Evolutionary conservation across 345 rosid genomes (phyloP).

Genomic region (Punica granatum): DNA sequence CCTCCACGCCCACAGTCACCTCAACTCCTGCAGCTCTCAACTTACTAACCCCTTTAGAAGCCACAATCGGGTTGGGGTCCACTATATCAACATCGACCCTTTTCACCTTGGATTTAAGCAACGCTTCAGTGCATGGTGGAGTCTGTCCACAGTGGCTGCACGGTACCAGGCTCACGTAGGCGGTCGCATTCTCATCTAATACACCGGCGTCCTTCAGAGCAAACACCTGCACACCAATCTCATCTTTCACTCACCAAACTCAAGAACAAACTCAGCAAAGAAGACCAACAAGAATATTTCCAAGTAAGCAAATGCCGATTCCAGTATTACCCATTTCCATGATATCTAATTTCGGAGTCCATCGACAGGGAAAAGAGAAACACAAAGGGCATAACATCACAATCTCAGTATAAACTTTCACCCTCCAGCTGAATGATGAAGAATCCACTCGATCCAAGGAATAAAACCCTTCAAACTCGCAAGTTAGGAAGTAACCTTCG

Average conservation of each 20-base stretch:
- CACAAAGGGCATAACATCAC: no score
- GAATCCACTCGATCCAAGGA: no score
- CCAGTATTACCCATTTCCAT: no score
- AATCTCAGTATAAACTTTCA: background rate
- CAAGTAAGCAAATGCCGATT: no score
- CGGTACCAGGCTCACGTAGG: slow-evolving; percentile 89
- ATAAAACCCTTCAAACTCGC: no score
- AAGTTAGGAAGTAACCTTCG: no score
- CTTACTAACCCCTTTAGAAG: slow-evolving; percentile 57
- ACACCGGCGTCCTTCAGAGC: slow-evolving; percentile 79
- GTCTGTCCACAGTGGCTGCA: slow-evolving; percentile 88
- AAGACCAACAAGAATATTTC: no score
- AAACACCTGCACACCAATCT: slow-evolving; percentile 45
- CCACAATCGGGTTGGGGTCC: slow-evolving; percentile 85
- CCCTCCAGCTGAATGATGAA: background rate
- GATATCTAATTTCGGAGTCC: no score
- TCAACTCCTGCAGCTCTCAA: slow-evolving; percentile 60
- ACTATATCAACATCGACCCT: slow-evolving; percentile 75
- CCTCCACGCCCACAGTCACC: slow-evolving; percentile 64
- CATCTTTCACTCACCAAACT: slow-evolving; percentile 1
- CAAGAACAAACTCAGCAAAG: no score
- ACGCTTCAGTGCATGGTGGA: slow-evolving; percentile 81
- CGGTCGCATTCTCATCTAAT: slow-evolving; percentile 68
- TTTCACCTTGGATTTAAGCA: slow-evolving; percentile 74
- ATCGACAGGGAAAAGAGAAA: no score